phyloP scores from a whole-genome alignment of 495 filamentous ascomycete genomes.

The Bacidia gigantensis region DNA sequence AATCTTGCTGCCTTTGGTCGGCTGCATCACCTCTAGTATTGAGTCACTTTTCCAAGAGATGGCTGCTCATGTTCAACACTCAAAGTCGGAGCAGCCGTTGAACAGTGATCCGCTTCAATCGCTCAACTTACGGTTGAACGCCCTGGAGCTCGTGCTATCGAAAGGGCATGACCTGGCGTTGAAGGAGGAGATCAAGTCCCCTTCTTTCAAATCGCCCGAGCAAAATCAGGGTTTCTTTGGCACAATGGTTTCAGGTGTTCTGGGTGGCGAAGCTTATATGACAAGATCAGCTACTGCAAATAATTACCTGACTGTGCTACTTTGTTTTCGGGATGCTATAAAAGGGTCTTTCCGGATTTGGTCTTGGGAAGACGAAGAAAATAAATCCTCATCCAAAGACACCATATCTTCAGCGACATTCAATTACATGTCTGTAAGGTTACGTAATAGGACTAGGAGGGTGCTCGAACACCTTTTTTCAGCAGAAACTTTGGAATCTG shows the following conservation, averaged over 20 bases:
- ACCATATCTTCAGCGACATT: constrained; percentile 57
- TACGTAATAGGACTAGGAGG: constrained; percentile 76
- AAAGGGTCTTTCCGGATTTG: constrained; percentile 85
- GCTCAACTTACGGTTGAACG: constrained; percentile 68
- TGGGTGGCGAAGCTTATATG: constrained; percentile 64
- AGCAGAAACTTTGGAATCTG: constrained; percentile 85
- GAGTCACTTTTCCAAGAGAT: constrained; percentile 51
- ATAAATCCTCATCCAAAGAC: constrained; percentile 44
- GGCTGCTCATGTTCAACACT: constrained; percentile 36
- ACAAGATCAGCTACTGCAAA: constrained; percentile 71
- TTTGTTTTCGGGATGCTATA: constrained; percentile 95
- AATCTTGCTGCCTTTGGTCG: constrained; percentile 76
- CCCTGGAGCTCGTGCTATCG: constrained; percentile 79
- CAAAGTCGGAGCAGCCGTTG: constrained; percentile 17
- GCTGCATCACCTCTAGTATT: constrained; percentile 71
- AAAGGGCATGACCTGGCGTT: constrained; percentile 74
- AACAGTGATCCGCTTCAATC: constrained; percentile 38
- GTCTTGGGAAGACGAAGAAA: constrained; percentile 71
- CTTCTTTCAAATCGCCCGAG: constrained; percentile 62
- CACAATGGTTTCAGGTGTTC: constrained; percentile 91
- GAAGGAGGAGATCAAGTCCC: constrained; percentile 54
- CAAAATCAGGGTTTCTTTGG: constrained; percentile 87
- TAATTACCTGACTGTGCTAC: constrained; percentile 76
- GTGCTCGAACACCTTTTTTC: constrained; percentile 87
- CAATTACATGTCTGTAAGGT: constrained; percentile 71